Conservation (phyloP, 176 grass and related monocot genomes). For the Carex myosuroides region DNA sequence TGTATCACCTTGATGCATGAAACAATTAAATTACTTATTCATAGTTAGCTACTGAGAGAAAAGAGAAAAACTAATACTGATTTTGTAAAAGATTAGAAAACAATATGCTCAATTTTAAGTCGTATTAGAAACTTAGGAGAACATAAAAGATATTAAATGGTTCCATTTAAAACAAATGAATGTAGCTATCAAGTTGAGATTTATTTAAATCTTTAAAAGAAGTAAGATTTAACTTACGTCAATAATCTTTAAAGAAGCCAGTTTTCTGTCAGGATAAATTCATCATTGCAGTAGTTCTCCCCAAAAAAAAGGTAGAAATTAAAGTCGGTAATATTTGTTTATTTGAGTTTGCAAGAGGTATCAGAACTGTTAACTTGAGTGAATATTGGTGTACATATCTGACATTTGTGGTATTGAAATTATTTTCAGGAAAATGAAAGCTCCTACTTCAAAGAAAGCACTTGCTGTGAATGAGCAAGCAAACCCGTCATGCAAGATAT, state of each 20-base stretch:
- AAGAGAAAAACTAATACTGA: background rate
- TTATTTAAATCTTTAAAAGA: background rate
- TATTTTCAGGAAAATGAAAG: constrained; percentile 47
- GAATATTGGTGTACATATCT: background rate
- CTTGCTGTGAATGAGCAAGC: constrained; percentile 26
- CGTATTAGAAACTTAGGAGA: background rate
- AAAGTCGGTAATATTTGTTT: constrained; percentile 1
- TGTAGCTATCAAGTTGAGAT: background rate
- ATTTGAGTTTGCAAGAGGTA: background rate
- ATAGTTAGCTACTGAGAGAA: background rate
- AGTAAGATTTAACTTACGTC: background rate
- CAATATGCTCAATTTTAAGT: background rate
- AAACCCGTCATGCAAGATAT: constrained; percentile 47
- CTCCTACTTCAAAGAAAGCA: constrained; percentile 47
- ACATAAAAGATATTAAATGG: background rate
- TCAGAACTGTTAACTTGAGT: background rate
- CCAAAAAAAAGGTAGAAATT: background rate
- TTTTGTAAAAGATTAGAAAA: background rate
- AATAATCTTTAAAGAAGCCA: background rate
- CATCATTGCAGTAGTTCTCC: background rate
- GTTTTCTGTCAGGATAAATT: background rate
- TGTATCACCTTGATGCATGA: background rate
- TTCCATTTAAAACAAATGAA: background rate
- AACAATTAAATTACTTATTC: background rate
- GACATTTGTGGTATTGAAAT: constrained; percentile 14